Base-by-base conservation (phyloP, 1,284 basidiomycete genomes). In the Marasmius sp. region DNA sequence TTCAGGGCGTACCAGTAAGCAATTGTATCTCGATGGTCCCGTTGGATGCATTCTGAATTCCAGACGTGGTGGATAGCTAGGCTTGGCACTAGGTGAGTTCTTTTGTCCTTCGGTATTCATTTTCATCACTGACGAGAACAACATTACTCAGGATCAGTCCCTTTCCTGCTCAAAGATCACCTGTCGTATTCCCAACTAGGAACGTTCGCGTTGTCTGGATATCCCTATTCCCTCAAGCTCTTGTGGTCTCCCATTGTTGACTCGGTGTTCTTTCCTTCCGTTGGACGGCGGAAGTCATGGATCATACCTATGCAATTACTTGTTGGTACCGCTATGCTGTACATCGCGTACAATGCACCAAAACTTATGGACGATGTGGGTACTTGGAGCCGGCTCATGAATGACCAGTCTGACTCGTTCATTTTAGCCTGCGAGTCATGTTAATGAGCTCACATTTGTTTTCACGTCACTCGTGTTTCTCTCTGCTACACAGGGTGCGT, bases 181-280 rank as follows among this genome's bases (percentile, higher is more conserved):
- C 77, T 99, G 63, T 96, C 94, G 49, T 99, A 99, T 80, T 96
- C 95, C 37, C 95, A 98, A 76, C 87, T 99, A 59, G 97, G 93
- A 62, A 87, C 96, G 34, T 98, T 99, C 77, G 93, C 95, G 56
- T 84, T 99, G 50, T 91, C 94, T 61, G 92, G 91, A 64, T 99
- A 98, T 80, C 97, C 97, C 9, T 99, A 99, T 79, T 97, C 94
- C 39, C 86, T 99, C 71, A 99, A 99, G 78, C 80, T 99, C 60
- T 77, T 99, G 65, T 99, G 97, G 97, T 97, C 95, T 27, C 97
- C 97, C 49, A 92, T 99, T 66, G 95, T 99, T 62, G 97, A 99
- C 74, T 93, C 95, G 3, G 81, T 92, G 66, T 99, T 93, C 74
- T 83, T 93, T 67, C 80, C 86, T 49, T 86, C 86, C 54, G 72